These are phyloP conservation scores for Prunus mira DNA, from an alignment of 306 rosid species.

Conservation along the genomic window DNA sequence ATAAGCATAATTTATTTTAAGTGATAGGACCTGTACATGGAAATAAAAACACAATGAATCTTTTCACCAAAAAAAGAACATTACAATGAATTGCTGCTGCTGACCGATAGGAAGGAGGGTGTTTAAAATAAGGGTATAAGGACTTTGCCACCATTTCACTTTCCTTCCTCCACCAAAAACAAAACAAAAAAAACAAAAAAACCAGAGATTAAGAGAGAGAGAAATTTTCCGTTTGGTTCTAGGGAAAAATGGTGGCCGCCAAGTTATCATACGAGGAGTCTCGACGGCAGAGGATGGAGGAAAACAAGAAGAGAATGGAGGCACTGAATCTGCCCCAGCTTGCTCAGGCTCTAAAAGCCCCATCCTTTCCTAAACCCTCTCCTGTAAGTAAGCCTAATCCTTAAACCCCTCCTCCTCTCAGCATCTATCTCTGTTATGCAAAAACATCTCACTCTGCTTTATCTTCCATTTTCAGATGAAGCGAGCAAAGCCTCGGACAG, in stretches of 20 bases:
- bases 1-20: too few species aligned
- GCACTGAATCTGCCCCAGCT: slow-evolving; percentile 66
- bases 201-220: background rate
- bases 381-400: slow-evolving; percentile 24
- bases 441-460: background rate
- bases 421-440: background rate
- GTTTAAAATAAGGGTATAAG: background rate
- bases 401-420: background rate
- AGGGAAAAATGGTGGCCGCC: slow-evolving; percentile 29
- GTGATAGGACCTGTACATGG: too few species aligned
- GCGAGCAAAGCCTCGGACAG: slow-evolving; percentile 38
- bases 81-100: too few species aligned
- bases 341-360: slow-evolving; percentile 47
- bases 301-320: slow-evolving; percentile 68
- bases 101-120: too few species aligned
- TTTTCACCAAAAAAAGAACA: too few species aligned
- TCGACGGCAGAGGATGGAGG: slow-evolving; percentile 66
- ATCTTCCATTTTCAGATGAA: slow-evolving; percentile 33
- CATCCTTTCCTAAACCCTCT: slow-evolving; percentile 52
- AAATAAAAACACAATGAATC: too few species aligned
- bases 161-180: background rate
- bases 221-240: slow-evolving; percentile 2
- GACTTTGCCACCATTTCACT: background rate
- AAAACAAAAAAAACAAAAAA: too few species aligned
- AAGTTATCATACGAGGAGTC: slow-evolving; percentile 56